A percentile compares a stretch with the other conserved stretches of the same genome.
phyloP scores from a whole-genome alignment of 495 filamentous ascomycete species.

The Tricharina praecox region DNA sequence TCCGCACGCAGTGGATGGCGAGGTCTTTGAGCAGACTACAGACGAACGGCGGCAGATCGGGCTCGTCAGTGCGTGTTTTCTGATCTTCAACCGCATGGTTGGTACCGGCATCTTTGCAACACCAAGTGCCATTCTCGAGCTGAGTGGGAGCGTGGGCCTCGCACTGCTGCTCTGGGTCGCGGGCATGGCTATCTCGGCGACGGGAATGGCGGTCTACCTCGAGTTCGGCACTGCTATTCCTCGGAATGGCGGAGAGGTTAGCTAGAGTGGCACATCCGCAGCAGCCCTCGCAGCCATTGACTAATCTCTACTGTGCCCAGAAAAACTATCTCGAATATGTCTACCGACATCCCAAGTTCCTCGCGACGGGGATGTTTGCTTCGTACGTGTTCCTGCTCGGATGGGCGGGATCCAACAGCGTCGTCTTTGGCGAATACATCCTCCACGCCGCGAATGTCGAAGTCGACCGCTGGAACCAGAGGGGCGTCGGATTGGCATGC shows the following conservation, averaged over 20 bases:
- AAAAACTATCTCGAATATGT: conserved; percentile 69
- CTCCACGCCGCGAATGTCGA: conserved; percentile 44
- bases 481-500: conserved; percentile 30
- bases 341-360: conserved; percentile 49
- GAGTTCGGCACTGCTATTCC: conserved; percentile 6
- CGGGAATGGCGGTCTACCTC: conserved; percentile 32
- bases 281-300: conserved; percentile 26
- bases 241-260: conserved; percentile 11
- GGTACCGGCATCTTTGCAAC: conserved; percentile 36
- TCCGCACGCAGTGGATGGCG: neutral
- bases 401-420: conserved; percentile 42
- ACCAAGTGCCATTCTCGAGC: conserved; percentile 25
- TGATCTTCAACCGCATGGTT: conserved; percentile 44
- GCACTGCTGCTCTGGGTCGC: conserved; percentile 39
- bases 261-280: neutral
- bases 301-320: conserved; percentile 50
- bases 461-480: conserved; percentile 49
- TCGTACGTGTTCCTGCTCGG: conserved; percentile 50
- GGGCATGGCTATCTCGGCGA: conserved; percentile 29
- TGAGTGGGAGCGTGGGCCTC: conserved; percentile 35
- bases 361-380: conserved; percentile 51
- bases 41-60: conserved; percentile 36
- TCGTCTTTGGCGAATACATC: conserved; percentile 55
- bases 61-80: conserved; percentile 30
- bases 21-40: neutral